Conservation (phyloP, 805 yeast species). For the Jamesozyma piceae region DNA sequence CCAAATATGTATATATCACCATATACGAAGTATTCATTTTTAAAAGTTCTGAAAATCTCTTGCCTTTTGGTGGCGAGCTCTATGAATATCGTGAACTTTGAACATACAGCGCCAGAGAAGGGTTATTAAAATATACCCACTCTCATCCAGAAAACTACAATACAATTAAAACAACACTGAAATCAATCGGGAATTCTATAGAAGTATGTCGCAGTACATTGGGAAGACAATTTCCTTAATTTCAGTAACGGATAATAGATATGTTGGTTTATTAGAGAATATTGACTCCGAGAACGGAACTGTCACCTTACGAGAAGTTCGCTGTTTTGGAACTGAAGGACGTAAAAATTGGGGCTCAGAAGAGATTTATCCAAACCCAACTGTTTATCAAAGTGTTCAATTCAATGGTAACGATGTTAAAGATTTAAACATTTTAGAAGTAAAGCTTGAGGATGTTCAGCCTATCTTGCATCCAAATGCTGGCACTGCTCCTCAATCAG, state of each 20-base stretch:
- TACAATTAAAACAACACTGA: no score
- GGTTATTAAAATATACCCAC: no score
- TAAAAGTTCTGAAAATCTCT: no score
- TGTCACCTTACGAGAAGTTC: constrained; percentile 69
- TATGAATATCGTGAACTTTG: no score
- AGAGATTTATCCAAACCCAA: constrained; percentile 64
- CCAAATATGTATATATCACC: no score
- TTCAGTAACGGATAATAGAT: constrained; percentile 39
- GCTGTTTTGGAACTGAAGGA: constrained; percentile 88
- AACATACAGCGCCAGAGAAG: no score
- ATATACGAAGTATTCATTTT: no score
- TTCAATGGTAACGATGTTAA: constrained; percentile 90
- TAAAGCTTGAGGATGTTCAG: constrained; percentile 52
- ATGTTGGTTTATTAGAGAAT: constrained; percentile 79
- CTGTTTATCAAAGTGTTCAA: constrained; percentile 64
- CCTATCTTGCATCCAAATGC: constrained; percentile 36
- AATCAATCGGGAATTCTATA: neutral
- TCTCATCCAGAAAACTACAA: no score
- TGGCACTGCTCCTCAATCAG: constrained; percentile 5
- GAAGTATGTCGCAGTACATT: constrained; percentile 78
- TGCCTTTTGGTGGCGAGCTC: no score
- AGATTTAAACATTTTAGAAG: constrained; percentile 76
- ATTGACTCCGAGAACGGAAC: constrained; percentile 88
- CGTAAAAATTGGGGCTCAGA: constrained; percentile 59
- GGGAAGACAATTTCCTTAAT: constrained; percentile 54